Conservation (phyloP, 169 alveolate species). For the Cryptosporidium andersoni region DNA sequence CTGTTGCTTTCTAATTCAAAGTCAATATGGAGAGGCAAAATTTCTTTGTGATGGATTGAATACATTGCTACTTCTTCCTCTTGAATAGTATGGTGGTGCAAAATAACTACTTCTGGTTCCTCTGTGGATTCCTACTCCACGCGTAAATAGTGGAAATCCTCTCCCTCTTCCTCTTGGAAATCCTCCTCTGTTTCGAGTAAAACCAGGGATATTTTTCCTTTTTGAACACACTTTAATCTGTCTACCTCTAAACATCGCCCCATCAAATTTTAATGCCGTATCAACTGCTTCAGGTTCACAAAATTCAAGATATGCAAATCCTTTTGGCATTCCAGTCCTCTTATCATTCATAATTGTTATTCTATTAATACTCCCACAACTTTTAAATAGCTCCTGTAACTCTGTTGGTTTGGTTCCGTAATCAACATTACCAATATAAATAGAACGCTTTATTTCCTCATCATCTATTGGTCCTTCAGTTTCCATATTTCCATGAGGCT, state of each 20-base stretch:
- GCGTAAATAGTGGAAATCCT: neutral
- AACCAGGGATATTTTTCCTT: constrained; percentile 52
- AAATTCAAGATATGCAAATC: constrained; percentile 66
- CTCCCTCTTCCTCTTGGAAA: constrained; percentile 54
- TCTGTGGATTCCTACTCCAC: constrained; percentile 15
- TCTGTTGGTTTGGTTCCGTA: constrained; percentile 61
- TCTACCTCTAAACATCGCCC: constrained; percentile 69
- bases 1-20: neutral
- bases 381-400: constrained; percentile 49
- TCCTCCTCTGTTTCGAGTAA: constrained; percentile 43
- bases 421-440: constrained; percentile 71
- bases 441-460: constrained; percentile 61
- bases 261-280: constrained; percentile 66
- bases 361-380: constrained; percentile 69
- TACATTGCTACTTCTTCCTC: constrained; percentile 26
- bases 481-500: constrained; percentile 47
- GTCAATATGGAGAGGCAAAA: constrained; percentile 46
- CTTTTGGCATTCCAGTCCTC: constrained; percentile 69
- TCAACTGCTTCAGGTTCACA: constrained; percentile 70
- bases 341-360: constrained; percentile 66
- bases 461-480: constrained; percentile 50
- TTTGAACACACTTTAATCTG: constrained; percentile 62
- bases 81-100: constrained; percentile 41
- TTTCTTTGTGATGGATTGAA: constrained; percentile 40
- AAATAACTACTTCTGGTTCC: constrained; percentile 45